Evolutionary conservation across 371 early-diverging fungal species (phyloP).

Genomic region (Rhizopus stolonifer): DNA sequence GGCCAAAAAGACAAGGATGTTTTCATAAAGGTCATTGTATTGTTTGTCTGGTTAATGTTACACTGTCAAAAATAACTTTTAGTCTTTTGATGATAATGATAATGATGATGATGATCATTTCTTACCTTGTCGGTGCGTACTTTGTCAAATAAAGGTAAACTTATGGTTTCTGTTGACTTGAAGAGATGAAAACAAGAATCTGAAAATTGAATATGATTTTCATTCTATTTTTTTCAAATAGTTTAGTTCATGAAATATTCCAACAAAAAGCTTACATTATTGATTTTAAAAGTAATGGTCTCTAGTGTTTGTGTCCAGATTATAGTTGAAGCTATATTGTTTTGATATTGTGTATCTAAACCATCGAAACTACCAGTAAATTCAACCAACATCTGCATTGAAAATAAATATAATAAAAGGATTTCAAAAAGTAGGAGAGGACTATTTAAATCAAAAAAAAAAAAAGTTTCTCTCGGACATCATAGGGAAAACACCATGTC

Average conservation of each 20-base stretch:
- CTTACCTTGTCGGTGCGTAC: conserved; percentile 1
- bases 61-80: too few relatives aligned
- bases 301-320: conserved; percentile 19
- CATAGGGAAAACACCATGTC: too few relatives aligned
- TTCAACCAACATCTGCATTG: too few relatives aligned
- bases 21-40: conserved; percentile 6
- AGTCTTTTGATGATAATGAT: too few relatives aligned
- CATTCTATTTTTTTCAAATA: not conserved
- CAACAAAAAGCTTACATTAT: conserved; percentile 3
- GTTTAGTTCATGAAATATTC: too few relatives aligned
- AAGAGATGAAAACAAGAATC: not conserved
- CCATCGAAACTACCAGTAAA: too few relatives aligned
- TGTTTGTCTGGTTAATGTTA: not conserved
- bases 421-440: conserved; percentile 1
- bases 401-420: not conserved
- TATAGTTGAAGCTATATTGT: too few relatives aligned
- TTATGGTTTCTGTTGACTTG: conserved; percentile 1
- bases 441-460: conserved; percentile 7
- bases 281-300: conserved; percentile 20
- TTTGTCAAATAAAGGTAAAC: conserved; percentile 3
- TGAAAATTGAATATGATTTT: not conserved
- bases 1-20: not conserved
- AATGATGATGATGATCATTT: too few relatives aligned
- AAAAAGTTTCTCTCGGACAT: not conserved
- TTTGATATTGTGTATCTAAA: too few relatives aligned